Conservation (phyloP, 768 basidiomycete species). For the Rhodotorula kratochvilovae region DNA sequence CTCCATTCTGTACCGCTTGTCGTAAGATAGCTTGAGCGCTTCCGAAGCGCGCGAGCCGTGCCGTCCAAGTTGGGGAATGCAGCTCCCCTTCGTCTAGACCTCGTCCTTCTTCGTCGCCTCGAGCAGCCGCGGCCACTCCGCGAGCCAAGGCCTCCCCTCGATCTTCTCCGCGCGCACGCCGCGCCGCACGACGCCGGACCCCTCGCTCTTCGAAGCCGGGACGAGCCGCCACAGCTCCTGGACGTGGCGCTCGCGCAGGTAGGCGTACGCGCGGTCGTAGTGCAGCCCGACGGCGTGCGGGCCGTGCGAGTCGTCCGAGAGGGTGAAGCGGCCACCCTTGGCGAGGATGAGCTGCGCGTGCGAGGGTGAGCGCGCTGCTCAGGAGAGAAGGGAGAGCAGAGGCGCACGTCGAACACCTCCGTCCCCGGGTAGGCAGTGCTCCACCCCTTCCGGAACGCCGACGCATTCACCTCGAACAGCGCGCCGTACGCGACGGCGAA, state of each 20-base stretch:
- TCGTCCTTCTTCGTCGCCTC: neutral
- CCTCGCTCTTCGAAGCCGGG: neutral
- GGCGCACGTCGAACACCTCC: conserved; percentile 67
- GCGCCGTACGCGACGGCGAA: conserved; percentile 76
- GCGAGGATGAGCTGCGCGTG: conserved; percentile 62
- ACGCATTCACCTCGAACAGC: conserved; percentile 86
- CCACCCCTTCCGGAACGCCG: conserved; percentile 92
- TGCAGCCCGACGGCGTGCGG: conserved; percentile 81
- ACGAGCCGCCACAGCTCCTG: conserved; percentile 51
- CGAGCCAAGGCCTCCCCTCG: conserved; percentile 11
- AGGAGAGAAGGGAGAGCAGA: no score
- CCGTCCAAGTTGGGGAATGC: no score
- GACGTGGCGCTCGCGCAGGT: conserved; percentile 62
- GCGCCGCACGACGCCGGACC: neutral
- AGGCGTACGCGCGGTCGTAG: conserved; percentile 63
- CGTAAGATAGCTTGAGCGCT: neutral
- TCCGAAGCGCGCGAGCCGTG: no score
- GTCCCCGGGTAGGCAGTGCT: conserved; percentile 70
- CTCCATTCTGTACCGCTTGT: neutral
- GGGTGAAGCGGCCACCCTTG: conserved; percentile 66
- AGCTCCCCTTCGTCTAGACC: neutral
- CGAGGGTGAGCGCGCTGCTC: no score
- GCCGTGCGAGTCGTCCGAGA: conserved; percentile 96
- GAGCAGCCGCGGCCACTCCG: conserved; percentile 4
- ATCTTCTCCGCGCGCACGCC: neutral